Conservation (phyloP, 2,329 filamentous ascomycete species). For the Huntiella omanensis region DNA sequence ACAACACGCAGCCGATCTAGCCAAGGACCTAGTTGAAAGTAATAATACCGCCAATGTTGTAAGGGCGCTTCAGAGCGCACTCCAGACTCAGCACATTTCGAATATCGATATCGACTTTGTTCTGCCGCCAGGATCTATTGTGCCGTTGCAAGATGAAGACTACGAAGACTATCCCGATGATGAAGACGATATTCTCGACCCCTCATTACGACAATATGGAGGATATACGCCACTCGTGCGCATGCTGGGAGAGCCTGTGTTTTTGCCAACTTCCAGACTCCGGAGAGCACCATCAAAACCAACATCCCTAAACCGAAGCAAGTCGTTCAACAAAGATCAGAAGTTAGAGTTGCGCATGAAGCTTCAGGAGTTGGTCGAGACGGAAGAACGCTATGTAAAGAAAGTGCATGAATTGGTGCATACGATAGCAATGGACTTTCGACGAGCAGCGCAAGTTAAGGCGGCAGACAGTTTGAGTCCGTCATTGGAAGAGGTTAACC, state of each 20-base stretch:
- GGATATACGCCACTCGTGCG: slow-evolving; percentile 59
- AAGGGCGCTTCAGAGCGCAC: slow-evolving; percentile 50
- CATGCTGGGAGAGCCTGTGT: slow-evolving; percentile 65
- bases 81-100: slow-evolving; percentile 64
- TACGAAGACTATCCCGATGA: slow-evolving; percentile 40
- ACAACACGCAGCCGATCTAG: slow-evolving; percentile 80
- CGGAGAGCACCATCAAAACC: slow-evolving; percentile 76
- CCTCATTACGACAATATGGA: slow-evolving; percentile 51
- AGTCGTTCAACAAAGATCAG: slow-evolving; percentile 60
- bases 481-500: slow-evolving; percentile 50
- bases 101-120: slow-evolving; percentile 81
- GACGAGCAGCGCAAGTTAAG: slow-evolving; percentile 44
- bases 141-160: slow-evolving; percentile 41
- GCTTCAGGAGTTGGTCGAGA: slow-evolving; percentile 77
- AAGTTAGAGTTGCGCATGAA: slow-evolving; percentile 74
- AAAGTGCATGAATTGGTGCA: slow-evolving; percentile 74
- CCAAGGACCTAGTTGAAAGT: slow-evolving; percentile 64
- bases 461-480: slow-evolving; percentile 47
- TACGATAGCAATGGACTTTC: slow-evolving; percentile 63
- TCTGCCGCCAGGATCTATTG: slow-evolving; percentile 58
- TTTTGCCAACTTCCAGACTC: slow-evolving; percentile 69
- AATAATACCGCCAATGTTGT: slow-evolving; percentile 60
- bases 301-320: slow-evolving; percentile 58
- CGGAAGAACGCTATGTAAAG: slow-evolving; percentile 80
- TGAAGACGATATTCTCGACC: slow-evolving; percentile 47